A percentile compares a stretch with the other conserved stretches of the same genome.
These are phyloP conservation scores for Phytophthora ramorum DNA, from an alignment of 352 stramenopile genomes.

Conservation along the genomic window DNA sequence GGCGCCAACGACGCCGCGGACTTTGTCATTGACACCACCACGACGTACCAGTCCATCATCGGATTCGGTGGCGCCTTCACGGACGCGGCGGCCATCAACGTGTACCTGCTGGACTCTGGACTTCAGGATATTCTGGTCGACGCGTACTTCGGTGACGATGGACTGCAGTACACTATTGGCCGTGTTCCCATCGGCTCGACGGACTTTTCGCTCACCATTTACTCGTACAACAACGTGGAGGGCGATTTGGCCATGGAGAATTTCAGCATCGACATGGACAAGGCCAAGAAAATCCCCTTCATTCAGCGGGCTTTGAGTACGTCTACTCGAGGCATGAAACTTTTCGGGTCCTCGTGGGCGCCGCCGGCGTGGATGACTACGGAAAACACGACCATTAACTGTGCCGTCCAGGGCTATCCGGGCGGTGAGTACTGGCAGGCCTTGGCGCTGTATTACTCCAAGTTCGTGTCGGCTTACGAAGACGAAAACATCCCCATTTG, in stretches of 20 bases:
- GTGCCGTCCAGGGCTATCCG: conserved; percentile 56
- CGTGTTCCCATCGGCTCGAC: conserved; percentile 86
- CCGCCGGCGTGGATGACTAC: conserved; percentile 89
- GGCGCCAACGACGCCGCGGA: conserved; percentile 32
- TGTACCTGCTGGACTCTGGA: conserved; percentile 61
- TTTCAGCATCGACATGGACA: conserved; percentile 90
- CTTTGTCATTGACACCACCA: conserved; percentile 54
- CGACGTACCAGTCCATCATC: conserved; percentile 82
- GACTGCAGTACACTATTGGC: conserved; percentile 85
- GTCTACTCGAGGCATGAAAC: conserved; percentile 52
- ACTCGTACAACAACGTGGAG: conserved; percentile 87
- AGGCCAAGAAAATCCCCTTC: conserved; percentile 76
- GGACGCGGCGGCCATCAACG: conserved; percentile 82
- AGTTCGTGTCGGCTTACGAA: conserved; percentile 86
- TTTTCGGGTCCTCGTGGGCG: conserved; percentile 85
- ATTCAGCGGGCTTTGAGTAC: conserved; percentile 64
- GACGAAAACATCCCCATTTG: conserved; percentile 73
- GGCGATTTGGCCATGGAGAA: conserved; percentile 82
- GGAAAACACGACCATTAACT: conserved; percentile 66
- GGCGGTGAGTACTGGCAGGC: conserved; percentile 75
- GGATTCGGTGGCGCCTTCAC: conserved; percentile 93
- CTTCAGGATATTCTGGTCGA: conserved; percentile 79
- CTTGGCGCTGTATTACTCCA: conserved; percentile 86
- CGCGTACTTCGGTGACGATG: conserved; percentile 81
- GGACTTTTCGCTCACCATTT: conserved; percentile 89